Conservation (phyloP, 2,329 filamentous ascomycete genomes). For the Claviceps sp. region DNA sequence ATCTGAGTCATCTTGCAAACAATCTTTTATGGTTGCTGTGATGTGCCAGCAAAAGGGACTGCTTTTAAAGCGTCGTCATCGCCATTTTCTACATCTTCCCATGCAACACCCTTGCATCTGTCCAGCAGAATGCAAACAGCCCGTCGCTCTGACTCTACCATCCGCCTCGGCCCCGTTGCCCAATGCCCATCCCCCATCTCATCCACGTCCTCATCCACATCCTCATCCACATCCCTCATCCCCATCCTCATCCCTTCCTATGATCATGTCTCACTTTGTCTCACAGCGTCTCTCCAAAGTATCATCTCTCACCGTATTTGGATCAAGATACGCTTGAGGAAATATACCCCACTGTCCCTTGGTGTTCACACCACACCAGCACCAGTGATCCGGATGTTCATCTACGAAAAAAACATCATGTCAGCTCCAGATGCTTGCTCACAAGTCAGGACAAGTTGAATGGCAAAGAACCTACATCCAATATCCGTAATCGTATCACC, state of each 20-base stretch:
- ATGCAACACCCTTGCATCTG: too few species aligned
- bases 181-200: neutral
- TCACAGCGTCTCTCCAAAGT: neutral
- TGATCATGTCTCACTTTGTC: neutral
- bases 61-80: too few species aligned
- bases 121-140: too few species aligned
- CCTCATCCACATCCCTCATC: neutral
- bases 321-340: conserved; percentile 35
- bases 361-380: conserved; percentile 39
- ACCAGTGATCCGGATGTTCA: conserved; percentile 38
- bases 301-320: conserved; percentile 26
- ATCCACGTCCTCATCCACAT: neutral
- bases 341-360: conserved; percentile 41
- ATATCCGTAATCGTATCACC: conserved; percentile 57
- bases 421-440: conserved; percentile 2
- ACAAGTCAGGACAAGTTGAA: neutral
- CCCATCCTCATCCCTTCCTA: neutral
- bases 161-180: neutral
- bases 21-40: too few species aligned
- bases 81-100: too few species aligned
- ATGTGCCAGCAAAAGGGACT: too few species aligned
- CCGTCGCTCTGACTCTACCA: too few species aligned
- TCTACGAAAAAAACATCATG: conserved; percentile 15
- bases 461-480: conserved; percentile 28
- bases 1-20: too few species aligned